Evolutionary conservation across 208 protist species (phyloP).

Genomic region (Leishmania amazonensis): DNA sequence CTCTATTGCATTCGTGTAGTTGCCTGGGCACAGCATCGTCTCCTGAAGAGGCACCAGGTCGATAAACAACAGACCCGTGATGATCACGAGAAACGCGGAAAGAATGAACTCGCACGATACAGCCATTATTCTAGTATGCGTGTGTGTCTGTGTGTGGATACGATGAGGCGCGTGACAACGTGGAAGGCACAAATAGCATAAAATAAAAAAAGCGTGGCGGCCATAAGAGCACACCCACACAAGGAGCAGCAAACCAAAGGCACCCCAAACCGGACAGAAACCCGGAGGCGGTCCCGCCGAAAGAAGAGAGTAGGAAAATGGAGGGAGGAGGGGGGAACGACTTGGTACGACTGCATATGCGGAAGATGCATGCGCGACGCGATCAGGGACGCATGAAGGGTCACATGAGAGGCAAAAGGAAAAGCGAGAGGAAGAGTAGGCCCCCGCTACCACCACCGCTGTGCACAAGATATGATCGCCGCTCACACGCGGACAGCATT

Average conservation of each 20-base stretch:
- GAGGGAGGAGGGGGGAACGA: not conserved
- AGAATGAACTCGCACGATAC: slow-evolving; percentile 32
- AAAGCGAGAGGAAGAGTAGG: not conserved
- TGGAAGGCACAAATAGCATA: not conserved
- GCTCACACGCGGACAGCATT: not conserved
- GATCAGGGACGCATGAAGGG: not conserved
- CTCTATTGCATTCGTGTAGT: slow-evolving; percentile 58
- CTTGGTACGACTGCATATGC: not conserved
- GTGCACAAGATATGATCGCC: not conserved
- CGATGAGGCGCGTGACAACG: not conserved
- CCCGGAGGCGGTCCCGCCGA: not conserved
- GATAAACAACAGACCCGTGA: slow-evolving; percentile 72
- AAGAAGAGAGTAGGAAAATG: not conserved
- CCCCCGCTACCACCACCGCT: not conserved
- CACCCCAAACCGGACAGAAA: not conserved
- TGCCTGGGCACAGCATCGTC: slow-evolving; percentile 53
- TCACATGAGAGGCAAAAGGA: not conserved
- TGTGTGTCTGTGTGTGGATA: not conserved
- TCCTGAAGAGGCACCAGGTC: slow-evolving; percentile 82
- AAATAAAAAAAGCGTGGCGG: not conserved
- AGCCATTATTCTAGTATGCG: not conserved
- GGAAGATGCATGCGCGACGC: not conserved
- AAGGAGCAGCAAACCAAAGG: not conserved
- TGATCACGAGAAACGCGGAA: slow-evolving; percentile 47
- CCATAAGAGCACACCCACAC: not conserved